Evolutionary conservation across 441 rosid genomes (phyloP).

Genomic region (Kokia cookei): DNA sequence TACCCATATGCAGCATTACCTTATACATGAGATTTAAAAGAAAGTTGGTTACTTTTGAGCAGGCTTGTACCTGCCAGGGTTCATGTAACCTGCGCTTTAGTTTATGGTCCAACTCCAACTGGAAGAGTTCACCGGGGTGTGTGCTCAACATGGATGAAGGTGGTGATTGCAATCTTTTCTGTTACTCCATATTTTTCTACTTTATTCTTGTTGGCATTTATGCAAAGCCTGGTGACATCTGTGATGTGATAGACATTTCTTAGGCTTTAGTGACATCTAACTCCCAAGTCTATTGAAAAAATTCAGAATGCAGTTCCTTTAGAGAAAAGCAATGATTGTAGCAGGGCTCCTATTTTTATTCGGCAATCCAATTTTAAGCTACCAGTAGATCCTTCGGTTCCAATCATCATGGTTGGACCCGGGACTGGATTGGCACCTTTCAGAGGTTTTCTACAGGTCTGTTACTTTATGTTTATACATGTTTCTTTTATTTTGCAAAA

Average conservation of each 20-base stretch:
- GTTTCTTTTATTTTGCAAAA: background rate
- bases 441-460: slow-evolving; percentile 65
- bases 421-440: slow-evolving; percentile 78
- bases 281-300: background rate
- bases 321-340: slow-evolving; percentile 49
- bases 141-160: slow-evolving; percentile 98
- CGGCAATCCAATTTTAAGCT: slow-evolving; percentile 58
- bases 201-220: background rate
- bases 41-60: slow-evolving; percentile 13
- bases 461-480: background rate
- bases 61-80: slow-evolving; percentile 63
- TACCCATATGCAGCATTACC: background rate
- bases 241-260: background rate
- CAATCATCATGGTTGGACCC: slow-evolving; percentile 63
- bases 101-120: slow-evolving; percentile 72
- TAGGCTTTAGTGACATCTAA: slow-evolving; percentile 8
- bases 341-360: slow-evolving; percentile 56
- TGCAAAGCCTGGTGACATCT: background rate
- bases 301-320: slow-evolving; percentile 63
- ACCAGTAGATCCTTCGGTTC: slow-evolving; percentile 46
- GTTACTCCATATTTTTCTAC: background rate
- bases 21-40: background rate
- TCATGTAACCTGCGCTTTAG: slow-evolving; percentile 86
- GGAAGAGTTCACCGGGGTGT: slow-evolving; percentile 86
- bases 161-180: slow-evolving; percentile 12